These are phyloP conservation scores for Penicillium janthinellum DNA, from an alignment of 2,329 filamentous ascomycete genomes.

Conservation along the genomic window DNA sequence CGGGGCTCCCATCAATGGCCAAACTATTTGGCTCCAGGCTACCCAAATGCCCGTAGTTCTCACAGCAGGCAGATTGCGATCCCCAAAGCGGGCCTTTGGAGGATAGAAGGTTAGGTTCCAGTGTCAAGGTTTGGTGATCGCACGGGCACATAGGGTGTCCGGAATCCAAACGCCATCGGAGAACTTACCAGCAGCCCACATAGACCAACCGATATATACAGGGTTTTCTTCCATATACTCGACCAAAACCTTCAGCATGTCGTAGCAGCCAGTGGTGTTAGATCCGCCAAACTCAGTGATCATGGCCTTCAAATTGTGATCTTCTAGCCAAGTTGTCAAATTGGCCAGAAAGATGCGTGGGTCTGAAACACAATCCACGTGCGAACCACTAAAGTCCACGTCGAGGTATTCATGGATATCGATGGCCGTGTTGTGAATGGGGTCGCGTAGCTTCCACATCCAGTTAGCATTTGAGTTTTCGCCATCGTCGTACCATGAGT, in stretches of 20 bases:
- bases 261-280: neutral
- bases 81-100: neutral
- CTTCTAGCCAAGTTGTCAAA: neutral
- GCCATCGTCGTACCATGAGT: neutral
- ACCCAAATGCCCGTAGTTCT: neutral
- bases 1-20: neutral
- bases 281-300: neutral
- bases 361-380: neutral
- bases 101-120: neutral
- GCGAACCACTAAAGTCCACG: neutral
- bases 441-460: neutral
- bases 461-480: neutral
- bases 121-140: neutral
- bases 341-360: neutral
- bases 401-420: neutral
- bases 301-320: neutral
- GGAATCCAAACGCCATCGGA: neutral
- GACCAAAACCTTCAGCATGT: neutral
- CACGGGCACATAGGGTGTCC: neutral
- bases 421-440: neutral
- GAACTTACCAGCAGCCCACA: neutral
- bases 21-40: neutral
- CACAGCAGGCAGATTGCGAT: neutral
- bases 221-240: neutral
- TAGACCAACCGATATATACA: neutral